Conservation (phyloP, 257 asterid species). For the Striga asiatica region DNA sequence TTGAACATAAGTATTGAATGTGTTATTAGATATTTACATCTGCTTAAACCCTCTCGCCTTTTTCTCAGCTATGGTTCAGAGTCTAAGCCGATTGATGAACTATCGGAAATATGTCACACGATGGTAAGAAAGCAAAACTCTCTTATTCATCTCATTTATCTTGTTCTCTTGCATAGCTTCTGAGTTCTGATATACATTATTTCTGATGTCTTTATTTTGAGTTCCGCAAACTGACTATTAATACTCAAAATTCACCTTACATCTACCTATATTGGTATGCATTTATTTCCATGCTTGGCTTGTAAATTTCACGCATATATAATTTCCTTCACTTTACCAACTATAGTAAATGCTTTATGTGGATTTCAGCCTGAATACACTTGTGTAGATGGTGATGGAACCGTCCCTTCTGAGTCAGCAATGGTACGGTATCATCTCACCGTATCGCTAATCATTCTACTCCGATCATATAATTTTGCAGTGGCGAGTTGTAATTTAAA, state of each 20-base stretch:
- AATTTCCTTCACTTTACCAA: not conserved
- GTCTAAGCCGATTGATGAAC: conserved; percentile 51
- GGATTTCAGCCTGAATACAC: conserved; percentile 59
- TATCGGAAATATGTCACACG: conserved; percentile 59
- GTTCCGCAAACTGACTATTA: too few relatives aligned
- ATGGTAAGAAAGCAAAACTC: conserved; percentile 30
- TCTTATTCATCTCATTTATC: not conserved
- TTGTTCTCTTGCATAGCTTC: too few relatives aligned
- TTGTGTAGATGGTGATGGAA: conserved; percentile 75
- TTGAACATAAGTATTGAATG: not conserved
- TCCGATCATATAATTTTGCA: too few relatives aligned
- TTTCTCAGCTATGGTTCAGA: conserved; percentile 66
- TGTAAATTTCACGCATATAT: not conserved
- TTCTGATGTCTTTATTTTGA: too few relatives aligned
- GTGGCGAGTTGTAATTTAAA: too few relatives aligned
- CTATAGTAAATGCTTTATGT: not conserved
- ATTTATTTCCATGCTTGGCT: not conserved
- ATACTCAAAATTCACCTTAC: too few relatives aligned
- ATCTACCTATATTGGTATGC: not conserved
- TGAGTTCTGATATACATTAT: too few relatives aligned
- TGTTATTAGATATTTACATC: not conserved
- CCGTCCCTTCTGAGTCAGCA: conserved; percentile 80
- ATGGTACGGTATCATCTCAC: conserved; percentile 27
- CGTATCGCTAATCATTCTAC: not conserved
- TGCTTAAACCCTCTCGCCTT: not conserved